Evolutionary conservation across 768 basidiomycete species (phyloP).

Genomic region (Leccinum subtestaceum): DNA sequence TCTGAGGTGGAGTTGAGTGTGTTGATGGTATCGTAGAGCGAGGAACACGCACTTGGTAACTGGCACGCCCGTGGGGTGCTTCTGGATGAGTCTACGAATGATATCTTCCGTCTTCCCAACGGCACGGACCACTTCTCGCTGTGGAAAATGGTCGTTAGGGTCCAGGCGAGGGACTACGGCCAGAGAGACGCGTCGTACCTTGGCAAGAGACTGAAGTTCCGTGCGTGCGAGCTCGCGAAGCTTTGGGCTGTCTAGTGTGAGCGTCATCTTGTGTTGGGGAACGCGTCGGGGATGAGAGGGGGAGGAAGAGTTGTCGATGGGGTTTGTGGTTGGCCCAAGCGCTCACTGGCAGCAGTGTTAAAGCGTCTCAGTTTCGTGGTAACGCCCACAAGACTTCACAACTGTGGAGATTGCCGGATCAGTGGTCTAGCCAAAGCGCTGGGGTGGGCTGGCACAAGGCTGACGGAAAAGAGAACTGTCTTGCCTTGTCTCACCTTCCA

Average conservation of each 20-base stretch:
- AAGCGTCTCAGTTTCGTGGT: too few relatives aligned
- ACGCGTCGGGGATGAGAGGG: background rate
- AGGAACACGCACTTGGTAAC: constrained; percentile 6
- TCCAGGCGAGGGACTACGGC: background rate
- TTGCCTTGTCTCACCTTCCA: background rate
- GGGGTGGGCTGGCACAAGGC: too few relatives aligned
- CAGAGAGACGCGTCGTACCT: constrained; percentile 10
- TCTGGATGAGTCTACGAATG: constrained; percentile 23
- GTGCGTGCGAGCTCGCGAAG: constrained; percentile 20
- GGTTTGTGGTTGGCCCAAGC: background rate
- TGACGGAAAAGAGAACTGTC: background rate
- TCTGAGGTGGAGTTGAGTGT: constrained; percentile 3
- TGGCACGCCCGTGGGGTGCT: constrained; percentile 29
- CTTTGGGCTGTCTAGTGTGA: constrained; percentile 16
- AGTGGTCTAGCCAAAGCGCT: background rate
- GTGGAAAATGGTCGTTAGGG: background rate
- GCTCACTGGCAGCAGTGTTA: too few relatives aligned
- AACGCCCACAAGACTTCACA: too few relatives aligned
- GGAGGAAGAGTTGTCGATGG: background rate
- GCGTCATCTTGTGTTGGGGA: background rate
- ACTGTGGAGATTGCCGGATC: too few relatives aligned
- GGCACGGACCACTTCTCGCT: constrained; percentile 28
- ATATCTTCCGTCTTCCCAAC: constrained; percentile 29
- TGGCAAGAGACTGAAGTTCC: constrained; percentile 27
- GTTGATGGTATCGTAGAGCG: background rate